These are phyloP conservation scores for Rosa persica DNA, from an alignment of 306 rosid genomes.

Conservation along the genomic window DNA sequence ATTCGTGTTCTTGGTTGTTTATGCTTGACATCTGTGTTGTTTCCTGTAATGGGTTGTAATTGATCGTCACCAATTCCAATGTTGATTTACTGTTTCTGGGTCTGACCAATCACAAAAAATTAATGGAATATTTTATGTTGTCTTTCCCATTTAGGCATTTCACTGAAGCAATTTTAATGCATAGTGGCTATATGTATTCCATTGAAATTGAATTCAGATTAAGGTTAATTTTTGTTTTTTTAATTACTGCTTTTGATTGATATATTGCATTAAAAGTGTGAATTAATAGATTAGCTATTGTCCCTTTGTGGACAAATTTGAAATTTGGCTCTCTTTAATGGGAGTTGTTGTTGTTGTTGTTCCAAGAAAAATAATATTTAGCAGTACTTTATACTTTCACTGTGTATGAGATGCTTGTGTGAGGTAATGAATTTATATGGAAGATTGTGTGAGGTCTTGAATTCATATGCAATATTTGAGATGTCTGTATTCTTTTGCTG, in stretches of 20 bases:
- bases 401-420: constrained; percentile 2
- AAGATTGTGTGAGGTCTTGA: neutral
- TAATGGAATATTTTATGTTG: neutral
- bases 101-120: neutral
- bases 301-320: neutral
- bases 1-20: constrained; percentile 6
- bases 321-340: neutral
- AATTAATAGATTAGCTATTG: neutral
- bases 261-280: neutral
- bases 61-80: constrained; percentile 3
- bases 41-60: neutral
- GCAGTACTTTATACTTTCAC: neutral
- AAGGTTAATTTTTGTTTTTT: neutral
- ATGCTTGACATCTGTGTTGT: neutral
- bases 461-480: neutral
- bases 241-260: neutral
- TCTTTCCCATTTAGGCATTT: neutral
- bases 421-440: neutral
- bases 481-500: neutral
- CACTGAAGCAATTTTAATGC: neutral
- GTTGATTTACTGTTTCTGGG: neutral
- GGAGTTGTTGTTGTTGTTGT: neutral
- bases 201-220: neutral
- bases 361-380: neutral
- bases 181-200: neutral